These are phyloP conservation scores for Neurospora sublineolata DNA, from an alignment of 495 filamentous ascomycete species.

Conservation along the genomic window DNA sequence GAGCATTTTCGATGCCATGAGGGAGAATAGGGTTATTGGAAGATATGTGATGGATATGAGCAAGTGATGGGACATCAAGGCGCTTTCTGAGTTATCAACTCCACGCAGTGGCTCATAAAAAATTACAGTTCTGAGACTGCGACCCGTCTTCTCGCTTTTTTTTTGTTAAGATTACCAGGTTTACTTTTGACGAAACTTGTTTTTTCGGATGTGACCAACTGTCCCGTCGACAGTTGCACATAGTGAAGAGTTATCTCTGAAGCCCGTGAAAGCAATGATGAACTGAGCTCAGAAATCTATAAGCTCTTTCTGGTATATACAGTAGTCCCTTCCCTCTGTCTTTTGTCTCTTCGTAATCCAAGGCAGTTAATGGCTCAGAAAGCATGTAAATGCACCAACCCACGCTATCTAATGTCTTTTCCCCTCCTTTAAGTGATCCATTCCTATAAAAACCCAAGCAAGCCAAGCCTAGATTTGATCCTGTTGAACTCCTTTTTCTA, in stretches of 20 bases:
- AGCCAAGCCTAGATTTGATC: neutral
- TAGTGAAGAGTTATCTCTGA: too few relatives aligned
- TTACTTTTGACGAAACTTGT: neutral
- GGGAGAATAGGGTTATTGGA: conserved; percentile 65
- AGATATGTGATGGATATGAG: conserved; percentile 68
- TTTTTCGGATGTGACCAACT: neutral
- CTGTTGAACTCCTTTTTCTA: conserved; percentile 7
- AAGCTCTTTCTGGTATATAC: neutral
- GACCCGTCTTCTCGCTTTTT: neutral
- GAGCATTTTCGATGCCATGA: conserved; percentile 61
- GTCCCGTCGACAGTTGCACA: too few relatives aligned
- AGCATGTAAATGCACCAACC: neutral
- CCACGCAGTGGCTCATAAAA: too few relatives aligned
- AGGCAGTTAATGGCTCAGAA: neutral
- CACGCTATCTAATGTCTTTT: neutral
- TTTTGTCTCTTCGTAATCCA: neutral
- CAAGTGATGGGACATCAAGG: conserved; percentile 14
- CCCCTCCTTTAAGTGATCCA: neutral
- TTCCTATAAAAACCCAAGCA: neutral
- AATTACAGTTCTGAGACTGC: too few relatives aligned
- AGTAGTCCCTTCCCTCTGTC: neutral
- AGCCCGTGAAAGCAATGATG: neutral
- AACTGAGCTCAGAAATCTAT: neutral
- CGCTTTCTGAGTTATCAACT: too few relatives aligned
- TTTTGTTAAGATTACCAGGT: neutral